Percentiles rank a stretch among this genome's conserved stretches.
Evolutionary conservation across 805 yeast species (phyloP).

Genomic region (Hagleromyces aurorensis): DNA sequence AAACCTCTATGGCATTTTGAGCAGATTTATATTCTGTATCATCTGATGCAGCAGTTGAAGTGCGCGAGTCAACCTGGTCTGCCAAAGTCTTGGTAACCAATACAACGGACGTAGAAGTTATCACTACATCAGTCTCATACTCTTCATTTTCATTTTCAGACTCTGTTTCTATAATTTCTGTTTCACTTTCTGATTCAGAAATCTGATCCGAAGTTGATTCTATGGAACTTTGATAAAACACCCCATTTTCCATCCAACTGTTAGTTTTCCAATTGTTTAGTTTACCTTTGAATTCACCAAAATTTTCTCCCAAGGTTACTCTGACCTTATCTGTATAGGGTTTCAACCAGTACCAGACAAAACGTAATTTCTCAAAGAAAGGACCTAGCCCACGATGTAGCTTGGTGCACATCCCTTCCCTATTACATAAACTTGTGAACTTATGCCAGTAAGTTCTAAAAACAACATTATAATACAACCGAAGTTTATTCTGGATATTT

Average conservation of each 20-base stretch:
- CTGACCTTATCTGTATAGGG: slow-evolving; percentile 7
- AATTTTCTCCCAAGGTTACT: slow-evolving; percentile 4
- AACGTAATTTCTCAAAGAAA: slow-evolving; percentile 8
- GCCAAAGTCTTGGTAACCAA: slow-evolving; percentile 15
- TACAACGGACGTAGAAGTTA: slow-evolving; percentile 14
- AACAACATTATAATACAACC: slow-evolving; percentile 9
- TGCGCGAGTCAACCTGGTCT: slow-evolving; percentile 4
- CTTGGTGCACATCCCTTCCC: slow-evolving; percentile 6
- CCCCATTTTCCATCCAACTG: slow-evolving; percentile 8
- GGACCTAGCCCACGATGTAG: slow-evolving; percentile 6
- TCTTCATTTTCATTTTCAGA: slow-evolving; percentile 7
- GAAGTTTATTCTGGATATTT: slow-evolving; percentile 2
- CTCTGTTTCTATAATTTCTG: slow-evolving; percentile 8
- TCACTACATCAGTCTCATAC: slow-evolving; percentile 9
- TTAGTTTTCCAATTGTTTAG: no score
- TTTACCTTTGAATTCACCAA: slow-evolving; percentile 3
- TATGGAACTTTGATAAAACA: slow-evolving; percentile 2
- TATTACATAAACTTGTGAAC: no score
- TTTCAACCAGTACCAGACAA: slow-evolving; percentile 8
- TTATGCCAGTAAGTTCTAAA: slow-evolving; percentile 7
- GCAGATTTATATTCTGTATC: slow-evolving; percentile 3
- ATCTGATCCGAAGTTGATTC: neutral
- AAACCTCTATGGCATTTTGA: slow-evolving; percentile 10
- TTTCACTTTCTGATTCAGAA: slow-evolving; percentile 8
- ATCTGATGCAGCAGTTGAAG: slow-evolving; percentile 7